Base-by-base conservation (phyloP, 495 filamentous ascomycete genomes). In the Hypoxylon intermedium region DNA sequence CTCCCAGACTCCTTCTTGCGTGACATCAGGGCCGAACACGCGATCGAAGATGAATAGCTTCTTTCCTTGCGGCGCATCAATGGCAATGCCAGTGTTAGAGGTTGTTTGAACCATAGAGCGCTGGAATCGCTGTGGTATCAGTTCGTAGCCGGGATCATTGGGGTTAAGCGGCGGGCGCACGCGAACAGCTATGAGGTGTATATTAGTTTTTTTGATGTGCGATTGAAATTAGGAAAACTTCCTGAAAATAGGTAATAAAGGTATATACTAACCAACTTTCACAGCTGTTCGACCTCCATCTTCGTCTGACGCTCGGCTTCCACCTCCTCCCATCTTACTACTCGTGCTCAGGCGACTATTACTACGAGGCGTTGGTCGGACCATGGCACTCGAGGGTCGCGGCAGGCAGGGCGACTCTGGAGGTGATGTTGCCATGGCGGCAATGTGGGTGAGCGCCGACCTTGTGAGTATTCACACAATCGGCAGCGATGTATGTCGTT, bases 21-120 rank as follows among this genome's bases (percentile, higher is more conserved):
- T 80, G 11, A 92, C 79, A 2, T 93, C 88, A 67, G 92, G 87
- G 6, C 87, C 85, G 68, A 99, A 98, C 1, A 99, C 93, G 46
- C 91, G 84, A 74, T 99, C 94, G 72, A 98, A 98, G 15, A 96
- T 87, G 68, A 99, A 98, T 12, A 96, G 80, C 71, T 97, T 98
- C 74, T 88, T 88, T 26, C 93, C 94, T 67, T 96, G 91, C 0
- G 91, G 87, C 21, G 92, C 89, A 62, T 98, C 95, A 57, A 99
- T 88, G 13, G 90, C 83, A 23, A 98, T 77, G 69, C 85, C 94
- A 18, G 91, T 97, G 18, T 87, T 81, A 36, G 90, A 88, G 7
- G 89, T 90, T 55, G 92, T 89, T 58, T 96, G 91, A 45, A 93
- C 91, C 84, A 94, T 96, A 5, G 92, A 89, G 57, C 89, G 87